phyloP scores from a whole-genome alignment of 2,329 filamentous ascomycete species.

The Ceratocystiopsis brevicomis region DNA sequence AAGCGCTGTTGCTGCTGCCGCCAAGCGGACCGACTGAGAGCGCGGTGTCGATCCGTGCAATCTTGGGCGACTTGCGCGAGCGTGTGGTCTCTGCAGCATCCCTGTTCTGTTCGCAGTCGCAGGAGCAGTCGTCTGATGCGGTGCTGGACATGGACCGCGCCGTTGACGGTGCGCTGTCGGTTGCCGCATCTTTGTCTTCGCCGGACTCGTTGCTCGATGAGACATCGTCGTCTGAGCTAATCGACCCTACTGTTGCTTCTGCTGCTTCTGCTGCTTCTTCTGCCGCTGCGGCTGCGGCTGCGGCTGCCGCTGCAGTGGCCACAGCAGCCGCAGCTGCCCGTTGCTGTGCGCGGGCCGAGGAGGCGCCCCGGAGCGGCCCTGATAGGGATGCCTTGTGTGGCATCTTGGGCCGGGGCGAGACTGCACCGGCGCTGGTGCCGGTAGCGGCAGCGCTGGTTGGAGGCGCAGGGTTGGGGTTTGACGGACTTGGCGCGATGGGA shows the following conservation, averaged over 20 bases:
- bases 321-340: slow-evolving; percentile 6
- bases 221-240: slow-evolving; percentile 16
- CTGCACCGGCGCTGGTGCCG: no score
- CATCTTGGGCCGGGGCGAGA: background rate
- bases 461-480: background rate
- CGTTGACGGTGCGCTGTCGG: slow-evolving; percentile 32
- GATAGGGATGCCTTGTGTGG: background rate
- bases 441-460: background rate
- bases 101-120: slow-evolving; percentile 28
- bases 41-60: slow-evolving; percentile 18
- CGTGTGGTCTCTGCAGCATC: slow-evolving; percentile 16
- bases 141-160: slow-evolving; percentile 26
- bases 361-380: no score
- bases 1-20: slow-evolving; percentile 15
- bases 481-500: slow-evolving; percentile 7
- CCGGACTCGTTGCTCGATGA: slow-evolving; percentile 8
- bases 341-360: no score
- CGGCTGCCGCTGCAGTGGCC: slow-evolving; percentile 18
- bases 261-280: slow-evolving; percentile 26
- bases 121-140: slow-evolving; percentile 36
- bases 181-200: slow-evolving; percentile 9
- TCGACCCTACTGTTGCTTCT: slow-evolving; percentile 17
- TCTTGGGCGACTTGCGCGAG: slow-evolving; percentile 28
- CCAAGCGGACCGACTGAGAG: slow-evolving; percentile 29
- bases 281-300: slow-evolving; percentile 24